Conservation (phyloP, 2,329 filamentous ascomycete species). For the Leptographium galeiforme region DNA sequence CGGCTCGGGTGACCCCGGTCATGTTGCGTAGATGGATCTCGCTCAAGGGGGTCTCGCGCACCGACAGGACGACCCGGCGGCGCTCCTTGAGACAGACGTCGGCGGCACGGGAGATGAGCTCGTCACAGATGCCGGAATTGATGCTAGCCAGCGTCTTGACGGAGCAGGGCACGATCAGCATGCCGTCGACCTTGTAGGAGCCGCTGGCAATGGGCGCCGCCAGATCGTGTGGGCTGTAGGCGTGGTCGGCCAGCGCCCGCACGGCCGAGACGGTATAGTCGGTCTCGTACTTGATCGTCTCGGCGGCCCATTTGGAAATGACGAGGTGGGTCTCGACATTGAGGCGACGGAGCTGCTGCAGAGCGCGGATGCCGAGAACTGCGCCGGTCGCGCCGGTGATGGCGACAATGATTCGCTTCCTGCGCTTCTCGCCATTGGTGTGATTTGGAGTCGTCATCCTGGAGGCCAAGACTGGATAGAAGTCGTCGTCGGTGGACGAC, state of each 20-base stretch:
- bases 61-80: constrained; percentile 23
- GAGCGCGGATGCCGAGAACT: constrained; percentile 25
- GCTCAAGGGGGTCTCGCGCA: constrained; percentile 31
- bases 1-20: constrained; percentile 22
- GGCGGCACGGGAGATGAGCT: constrained; percentile 30
- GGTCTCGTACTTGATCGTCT: constrained; percentile 34
- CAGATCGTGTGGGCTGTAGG: constrained; percentile 28
- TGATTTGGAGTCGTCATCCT: not conserved
- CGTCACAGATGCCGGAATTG: constrained; percentile 26
- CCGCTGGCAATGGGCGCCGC: constrained; percentile 30
- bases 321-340: constrained; percentile 34
- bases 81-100: constrained; percentile 33
- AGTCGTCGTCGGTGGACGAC: too few species aligned
- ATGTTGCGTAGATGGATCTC: constrained; percentile 34
- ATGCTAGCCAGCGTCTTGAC: constrained; percentile 34
- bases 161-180: constrained; percentile 33
- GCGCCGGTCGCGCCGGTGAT: constrained; percentile 37
- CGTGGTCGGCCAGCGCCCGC: constrained; percentile 22
- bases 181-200: constrained; percentile 28
- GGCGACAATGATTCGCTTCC: constrained; percentile 27
- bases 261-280: constrained; percentile 23
- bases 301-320: constrained; percentile 33
- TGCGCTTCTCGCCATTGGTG: not conserved
- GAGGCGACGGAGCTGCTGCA: constrained; percentile 25
- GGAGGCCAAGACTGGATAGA: too few species aligned